Base-by-base conservation (phyloP, 148 eudicot genomes). In the Hydrangea macrophylla region DNA sequence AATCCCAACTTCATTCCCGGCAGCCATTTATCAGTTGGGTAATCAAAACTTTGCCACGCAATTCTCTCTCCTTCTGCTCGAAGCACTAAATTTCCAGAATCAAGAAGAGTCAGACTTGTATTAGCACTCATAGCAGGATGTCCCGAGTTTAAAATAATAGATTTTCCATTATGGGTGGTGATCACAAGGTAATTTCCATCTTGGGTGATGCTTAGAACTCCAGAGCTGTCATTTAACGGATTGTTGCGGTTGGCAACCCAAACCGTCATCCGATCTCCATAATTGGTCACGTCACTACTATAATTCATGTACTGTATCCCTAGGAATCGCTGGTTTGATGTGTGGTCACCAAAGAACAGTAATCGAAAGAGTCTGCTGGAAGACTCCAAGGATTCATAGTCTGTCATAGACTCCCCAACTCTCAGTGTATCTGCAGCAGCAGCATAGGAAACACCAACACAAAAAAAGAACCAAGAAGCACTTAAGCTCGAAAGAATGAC, bases 1-100 rank as follows among this genome's bases (percentile, higher is more conserved):
- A 30, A 18, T 13, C 78, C 74, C 27, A 75, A 44, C 36, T 75
- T 69, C 70, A 54, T 58, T 32, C 74, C 70, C 6, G 70, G 65
- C 2, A 75, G 54, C 50, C 48, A 64, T 0, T 60, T 57, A 20
- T 75, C 69, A 26, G 40, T 11, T 1, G 78, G 78, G 45, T 55
- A 55, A 57, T 75, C 73, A 75, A 75, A 75, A 56, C 78, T 75
- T n/a, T 75, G 65, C 78, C 78, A 75, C 27, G 70, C 24, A 6
- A 55, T 27, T 17, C 4, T 50, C 24, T 26, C 10, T 17, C 11
- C 10, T 54, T 24, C 39, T 10, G 40, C 50, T 7, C 17, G 17
- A 28, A 75, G 45, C 17, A 75, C 74, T 1, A 69, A 57, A 50
- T 75, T 75, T 6, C 78, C 78, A 0, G 17, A 23, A 50, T 70